Conservation (phyloP, 345 rosid genomes). For the Syzygium grande region DNA sequence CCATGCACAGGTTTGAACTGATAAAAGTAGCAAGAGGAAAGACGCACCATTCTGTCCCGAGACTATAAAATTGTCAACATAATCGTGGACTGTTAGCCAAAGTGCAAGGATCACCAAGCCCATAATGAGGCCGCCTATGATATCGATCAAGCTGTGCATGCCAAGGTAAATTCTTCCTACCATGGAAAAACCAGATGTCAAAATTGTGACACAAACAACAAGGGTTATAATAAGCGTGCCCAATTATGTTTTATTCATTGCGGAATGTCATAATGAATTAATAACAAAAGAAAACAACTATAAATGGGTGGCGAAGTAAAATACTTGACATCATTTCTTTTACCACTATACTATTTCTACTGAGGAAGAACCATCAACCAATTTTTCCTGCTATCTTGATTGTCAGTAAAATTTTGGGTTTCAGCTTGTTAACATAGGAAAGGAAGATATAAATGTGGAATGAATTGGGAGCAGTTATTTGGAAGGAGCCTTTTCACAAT, state of each 20-base stretch:
- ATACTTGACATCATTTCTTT: not conserved
- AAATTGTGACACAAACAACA: not conserved
- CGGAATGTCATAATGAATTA: not conserved
- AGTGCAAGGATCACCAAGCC: conserved; percentile 62
- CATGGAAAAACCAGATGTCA: conserved; percentile 30
- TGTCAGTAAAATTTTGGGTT: not conserved
- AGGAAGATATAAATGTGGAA: not conserved
- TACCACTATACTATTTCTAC: not conserved
- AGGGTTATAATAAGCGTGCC: not conserved
- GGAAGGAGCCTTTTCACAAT: not conserved
- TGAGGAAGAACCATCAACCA: not conserved
- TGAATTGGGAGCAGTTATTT: not conserved
- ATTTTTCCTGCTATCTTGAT: not conserved
- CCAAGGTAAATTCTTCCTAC: conserved; percentile 97
- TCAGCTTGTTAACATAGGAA: not conserved
- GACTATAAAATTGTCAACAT: conserved; percentile 57
- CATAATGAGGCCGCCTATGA: conserved; percentile 62
- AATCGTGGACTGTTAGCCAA: conserved; percentile 61
- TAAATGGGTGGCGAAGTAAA: not conserved
- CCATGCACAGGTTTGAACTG: not conserved
- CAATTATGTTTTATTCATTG: not conserved
- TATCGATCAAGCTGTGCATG: conserved; percentile 89
- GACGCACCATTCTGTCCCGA: conserved; percentile 75
- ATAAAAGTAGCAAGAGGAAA: not conserved
- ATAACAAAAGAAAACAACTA: not conserved